Conservation (phyloP, 2,329 filamentous ascomycete genomes). For the Geosmithia flava region DNA sequence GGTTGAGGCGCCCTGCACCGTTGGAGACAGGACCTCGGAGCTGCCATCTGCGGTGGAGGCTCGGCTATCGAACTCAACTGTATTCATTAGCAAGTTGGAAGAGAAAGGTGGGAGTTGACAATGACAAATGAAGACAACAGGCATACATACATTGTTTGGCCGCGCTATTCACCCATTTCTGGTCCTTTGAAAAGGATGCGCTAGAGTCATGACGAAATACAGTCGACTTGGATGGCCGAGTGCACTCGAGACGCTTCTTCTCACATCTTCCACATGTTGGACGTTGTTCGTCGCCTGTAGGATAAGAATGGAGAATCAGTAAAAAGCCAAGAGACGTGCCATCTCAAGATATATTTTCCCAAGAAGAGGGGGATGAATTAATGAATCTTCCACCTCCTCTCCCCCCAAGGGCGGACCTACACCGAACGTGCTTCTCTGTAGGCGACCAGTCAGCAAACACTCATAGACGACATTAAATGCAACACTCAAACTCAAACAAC, state of each 20-base stretch:
- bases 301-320: background rate
- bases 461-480: background rate
- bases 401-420: conserved; percentile 3
- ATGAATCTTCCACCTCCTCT: background rate
- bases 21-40: background rate
- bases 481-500: background rate
- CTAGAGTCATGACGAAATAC: conserved; percentile 22
- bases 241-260: conserved; percentile 18
- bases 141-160: conserved; percentile 17
- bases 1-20: background rate
- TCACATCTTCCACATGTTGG: conserved; percentile 22
- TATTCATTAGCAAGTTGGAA: background rate
- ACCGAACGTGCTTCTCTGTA: conserved; percentile 12
- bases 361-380: background rate
- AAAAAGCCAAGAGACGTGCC: background rate
- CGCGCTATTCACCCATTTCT: conserved; percentile 22
- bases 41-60: background rate
- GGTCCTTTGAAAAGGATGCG: conserved; percentile 18
- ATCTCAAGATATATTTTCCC: background rate
- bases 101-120: background rate
- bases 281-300: conserved; percentile 21
- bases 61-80: background rate
- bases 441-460: background rate
- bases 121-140: background rate
- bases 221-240: conserved; percentile 18